Evolutionary conservation across 176 grass and related monocot species (phyloP).

Genomic region (Ananas comosus): DNA sequence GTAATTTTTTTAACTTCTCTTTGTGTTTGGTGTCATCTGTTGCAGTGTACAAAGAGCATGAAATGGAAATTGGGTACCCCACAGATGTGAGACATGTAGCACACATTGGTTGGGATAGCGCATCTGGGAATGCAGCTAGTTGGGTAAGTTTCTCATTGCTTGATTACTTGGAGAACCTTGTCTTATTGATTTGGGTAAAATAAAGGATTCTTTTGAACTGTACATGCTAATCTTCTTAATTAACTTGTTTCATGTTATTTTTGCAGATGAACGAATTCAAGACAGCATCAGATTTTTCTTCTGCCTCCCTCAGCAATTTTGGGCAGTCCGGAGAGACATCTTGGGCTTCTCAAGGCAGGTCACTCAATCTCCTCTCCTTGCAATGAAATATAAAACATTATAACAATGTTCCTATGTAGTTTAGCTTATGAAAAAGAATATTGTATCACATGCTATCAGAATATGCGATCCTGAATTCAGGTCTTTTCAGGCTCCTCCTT

Average conservation of each 20-base stretch:
- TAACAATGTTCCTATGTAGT: background rate
- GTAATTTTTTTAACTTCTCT: slow-evolving; percentile 4
- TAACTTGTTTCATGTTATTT: background rate
- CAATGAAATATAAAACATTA: too few relatives aligned
- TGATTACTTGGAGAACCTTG: background rate
- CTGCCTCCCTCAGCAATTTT: slow-evolving; percentile 40
- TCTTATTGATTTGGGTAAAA: background rate
- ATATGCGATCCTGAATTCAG: background rate
- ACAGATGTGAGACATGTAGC: slow-evolving; percentile 90
- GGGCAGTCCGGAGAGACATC: slow-evolving; percentile 50
- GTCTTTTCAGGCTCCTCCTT: too few relatives aligned
- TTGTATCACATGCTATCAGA: background rate
- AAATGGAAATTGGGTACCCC: slow-evolving; percentile 90
- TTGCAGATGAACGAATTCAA: slow-evolving; percentile 78
- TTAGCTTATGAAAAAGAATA: background rate
- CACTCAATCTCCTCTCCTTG: background rate
- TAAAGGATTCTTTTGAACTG: background rate
- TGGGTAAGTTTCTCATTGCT: slow-evolving; percentile 56
- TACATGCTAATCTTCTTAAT: background rate
- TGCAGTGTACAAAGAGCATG: slow-evolving; percentile 71
- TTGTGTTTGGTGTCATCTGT: background rate
- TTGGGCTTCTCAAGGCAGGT: slow-evolving; percentile 57
- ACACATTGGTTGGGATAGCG: slow-evolving; percentile 70
- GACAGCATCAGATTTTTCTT: slow-evolving; percentile 36
- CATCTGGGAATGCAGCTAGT: slow-evolving; percentile 45